phyloP scores from a whole-genome alignment of 805 yeast genomes.

The Saccharomycopsis babjevae region DNA sequence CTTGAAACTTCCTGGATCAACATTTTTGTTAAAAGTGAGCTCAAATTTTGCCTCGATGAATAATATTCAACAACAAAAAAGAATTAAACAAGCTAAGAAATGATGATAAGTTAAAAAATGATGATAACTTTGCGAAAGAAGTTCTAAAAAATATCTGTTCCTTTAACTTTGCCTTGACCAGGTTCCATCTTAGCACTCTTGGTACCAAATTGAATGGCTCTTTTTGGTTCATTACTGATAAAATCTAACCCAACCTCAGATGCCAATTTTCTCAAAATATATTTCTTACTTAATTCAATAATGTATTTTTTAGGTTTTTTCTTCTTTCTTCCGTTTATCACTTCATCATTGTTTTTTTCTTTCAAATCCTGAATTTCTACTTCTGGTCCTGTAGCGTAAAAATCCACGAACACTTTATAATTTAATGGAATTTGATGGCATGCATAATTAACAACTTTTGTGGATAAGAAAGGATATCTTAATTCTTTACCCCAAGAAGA shows the following conservation, averaged over 20 bases:
- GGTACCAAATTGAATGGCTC: conserved; percentile 97
- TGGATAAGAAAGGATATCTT: conserved; percentile 78
- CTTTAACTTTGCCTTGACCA: conserved; percentile 16
- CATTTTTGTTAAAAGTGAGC: no score
- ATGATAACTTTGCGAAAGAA: neutral
- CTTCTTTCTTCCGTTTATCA: neutral
- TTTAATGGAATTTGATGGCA: conserved; percentile 40
- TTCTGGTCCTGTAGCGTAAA: neutral
- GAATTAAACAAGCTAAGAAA: no score
- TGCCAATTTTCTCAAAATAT: conserved; percentile 56
- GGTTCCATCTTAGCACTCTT: conserved; percentile 75
- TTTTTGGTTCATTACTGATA: conserved; percentile 67
- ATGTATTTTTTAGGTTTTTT: neutral
- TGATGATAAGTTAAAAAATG: no score
- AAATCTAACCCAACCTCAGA: conserved; percentile 34
- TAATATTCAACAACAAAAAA: no score
- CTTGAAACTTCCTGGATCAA: no score
- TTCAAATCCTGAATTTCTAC: conserved; percentile 21
- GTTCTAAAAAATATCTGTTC: conserved; percentile 1
- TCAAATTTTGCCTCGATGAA: no score
- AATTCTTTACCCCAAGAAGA: conserved; percentile 83
- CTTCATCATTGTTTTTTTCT: neutral
- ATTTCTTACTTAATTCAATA: conserved; percentile 31
- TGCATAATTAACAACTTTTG: conserved; percentile 42
- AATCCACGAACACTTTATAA: conserved; percentile 26